A percentile compares a stretch with the other conserved stretches of the same genome.
Evolutionary conservation across 2,329 filamentous ascomycete genomes (phyloP).

Genomic region (Corynespora cassiicola): DNA sequence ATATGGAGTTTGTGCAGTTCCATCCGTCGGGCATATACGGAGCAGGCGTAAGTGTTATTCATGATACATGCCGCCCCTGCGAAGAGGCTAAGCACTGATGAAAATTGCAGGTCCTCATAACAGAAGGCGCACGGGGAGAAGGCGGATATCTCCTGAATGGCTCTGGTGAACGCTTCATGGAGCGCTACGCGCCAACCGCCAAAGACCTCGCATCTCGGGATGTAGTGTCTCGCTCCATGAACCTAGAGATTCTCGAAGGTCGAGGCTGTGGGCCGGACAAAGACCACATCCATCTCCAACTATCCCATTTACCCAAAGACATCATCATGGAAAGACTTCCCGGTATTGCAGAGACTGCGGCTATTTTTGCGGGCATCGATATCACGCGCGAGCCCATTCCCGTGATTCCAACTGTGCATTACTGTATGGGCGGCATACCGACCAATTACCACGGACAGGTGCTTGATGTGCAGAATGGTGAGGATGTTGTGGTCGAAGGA

Average conservation of each 20-base stretch:
- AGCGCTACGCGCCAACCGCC: slow-evolving; percentile 94
- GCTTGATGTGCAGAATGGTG: slow-evolving; percentile 80
- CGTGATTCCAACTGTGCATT: slow-evolving; percentile 95
- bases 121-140: slow-evolving; percentile 96
- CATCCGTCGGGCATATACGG: slow-evolving; percentile 99
- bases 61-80: neutral
- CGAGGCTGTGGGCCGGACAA: slow-evolving; percentile 96
- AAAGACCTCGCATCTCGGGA: slow-evolving; percentile 98
- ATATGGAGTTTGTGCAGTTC: slow-evolving; percentile 99
- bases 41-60: too few relatives aligned
- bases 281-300: slow-evolving; percentile 98
- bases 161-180: slow-evolving; percentile 99
- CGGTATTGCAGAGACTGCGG: slow-evolving; percentile 97
- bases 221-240: slow-evolving; percentile 97
- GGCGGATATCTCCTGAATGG: slow-evolving; percentile 97
- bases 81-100: too few relatives aligned
- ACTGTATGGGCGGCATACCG: slow-evolving; percentile 99
- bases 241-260: slow-evolving; percentile 95
- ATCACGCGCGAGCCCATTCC: slow-evolving; percentile 97
- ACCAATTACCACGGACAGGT: slow-evolving; percentile 98
- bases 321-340: slow-evolving; percentile 95
- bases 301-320: slow-evolving; percentile 91
- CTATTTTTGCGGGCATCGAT: slow-evolving; percentile 96
- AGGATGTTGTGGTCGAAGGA: slow-evolving; percentile 92
- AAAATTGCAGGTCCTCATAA: slow-evolving; percentile 99